Conservation (phyloP, 768 basidiomycete species). For the Saitozyma sp. region DNA sequence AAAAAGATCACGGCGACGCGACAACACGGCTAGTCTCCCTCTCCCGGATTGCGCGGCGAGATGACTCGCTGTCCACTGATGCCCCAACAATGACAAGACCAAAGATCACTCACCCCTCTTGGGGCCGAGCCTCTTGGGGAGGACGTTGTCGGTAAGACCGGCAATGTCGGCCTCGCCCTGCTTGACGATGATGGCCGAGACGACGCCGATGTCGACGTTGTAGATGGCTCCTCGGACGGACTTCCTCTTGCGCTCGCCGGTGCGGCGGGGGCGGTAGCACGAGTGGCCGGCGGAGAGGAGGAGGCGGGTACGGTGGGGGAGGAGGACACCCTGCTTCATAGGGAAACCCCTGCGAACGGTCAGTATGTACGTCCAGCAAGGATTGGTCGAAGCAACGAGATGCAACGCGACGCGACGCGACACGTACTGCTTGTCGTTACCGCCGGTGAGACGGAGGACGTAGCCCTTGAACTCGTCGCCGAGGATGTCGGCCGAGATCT, state of each 20-base stretch:
- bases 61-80: conserved; percentile 1
- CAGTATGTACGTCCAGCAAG: not conserved
- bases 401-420: not conserved
- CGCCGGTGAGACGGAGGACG: conserved; percentile 92
- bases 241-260: conserved; percentile 96
- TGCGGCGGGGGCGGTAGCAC: conserved; percentile 89
- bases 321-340: conserved; percentile 98
- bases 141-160: conserved; percentile 84
- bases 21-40: no score
- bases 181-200: conserved; percentile 92
- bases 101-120: conserved; percentile 9
- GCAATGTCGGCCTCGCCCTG: conserved; percentile 88
- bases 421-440: conserved; percentile 69
- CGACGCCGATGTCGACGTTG: conserved; percentile 91
- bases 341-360: conserved; percentile 84
- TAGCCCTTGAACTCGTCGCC: conserved; percentile 98
- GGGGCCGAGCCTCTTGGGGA: conserved; percentile 70
- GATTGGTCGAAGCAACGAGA: not conserved
- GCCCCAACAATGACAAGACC: not conserved
- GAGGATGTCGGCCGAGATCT: conserved; percentile 84
- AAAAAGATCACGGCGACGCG: no score
- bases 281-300: conserved; percentile 89
- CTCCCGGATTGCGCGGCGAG: no score
- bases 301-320: conserved; percentile 88
- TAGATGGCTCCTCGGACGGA: conserved; percentile 96